Base-by-base conservation (phyloP, 2,329 filamentous ascomycete species). In the Trichoderma pleuroti region DNA sequence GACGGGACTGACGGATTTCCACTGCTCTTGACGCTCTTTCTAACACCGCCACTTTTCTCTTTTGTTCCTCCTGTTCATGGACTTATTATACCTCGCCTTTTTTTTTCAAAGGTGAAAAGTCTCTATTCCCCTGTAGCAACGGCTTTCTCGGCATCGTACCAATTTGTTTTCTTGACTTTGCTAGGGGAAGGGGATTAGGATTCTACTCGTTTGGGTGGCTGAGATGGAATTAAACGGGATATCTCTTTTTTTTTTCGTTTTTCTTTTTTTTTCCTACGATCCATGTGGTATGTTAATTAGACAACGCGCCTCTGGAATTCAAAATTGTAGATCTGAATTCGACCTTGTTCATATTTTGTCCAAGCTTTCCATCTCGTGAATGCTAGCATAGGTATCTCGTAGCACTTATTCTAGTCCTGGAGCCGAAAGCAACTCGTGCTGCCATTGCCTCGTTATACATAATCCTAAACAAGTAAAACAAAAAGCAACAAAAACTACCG, bases 251-350 rank as follows among this genome's bases (percentile, higher is more conserved):
- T 59, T 16, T 30, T 24, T 30, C 34, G 34, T 24, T 8, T 36
- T 21, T 42, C 26, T 28, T 28, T 28, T 28, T 28, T 57, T 18
- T 60, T 65, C 36, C 30, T 32, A 68, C n/a, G 66, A 57, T 52
- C 60, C 66, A 70, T 28, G 57, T 60, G 69, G 71, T 72, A 73
- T 73, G 72, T 74, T 74, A 75, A 75, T 76, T 80, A 79, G 78
- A 79, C 75, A 77, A 76, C 77, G 76, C 74, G 72, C 67, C 75
- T 76, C 72, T 75, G 74, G 73, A 75, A 77, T 77, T 77, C 72
- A 78, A 79, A 78, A 75, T 70, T 68, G 73, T 80, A 80, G 78
- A 80, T 78, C 72, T 78, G 75, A 76, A 75, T 78, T 71, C 26
- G 32, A 62, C 34, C 56, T 63, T 46, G 66, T 34, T 71, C 68